Evolutionary conservation across 2,329 filamentous ascomycete species (phyloP).

Genomic region (Dactylonectria macrodidyma): DNA sequence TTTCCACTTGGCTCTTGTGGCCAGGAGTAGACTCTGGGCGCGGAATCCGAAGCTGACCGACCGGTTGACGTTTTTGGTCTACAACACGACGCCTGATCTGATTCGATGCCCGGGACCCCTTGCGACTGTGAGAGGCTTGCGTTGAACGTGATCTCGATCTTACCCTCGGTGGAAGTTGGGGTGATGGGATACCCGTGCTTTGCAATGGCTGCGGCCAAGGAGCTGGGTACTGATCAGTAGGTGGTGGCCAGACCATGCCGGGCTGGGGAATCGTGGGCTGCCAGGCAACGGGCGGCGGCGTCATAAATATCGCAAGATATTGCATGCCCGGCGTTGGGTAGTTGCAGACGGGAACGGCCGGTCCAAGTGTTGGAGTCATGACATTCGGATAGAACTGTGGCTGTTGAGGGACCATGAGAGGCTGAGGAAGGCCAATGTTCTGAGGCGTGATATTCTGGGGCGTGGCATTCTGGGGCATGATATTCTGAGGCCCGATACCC

Average conservation of each 20-base stretch:
- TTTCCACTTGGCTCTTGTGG: conserved; percentile 1
- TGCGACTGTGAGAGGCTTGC: background rate
- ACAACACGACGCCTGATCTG: background rate
- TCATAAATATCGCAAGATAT: conserved; percentile 1
- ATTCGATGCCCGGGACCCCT: background rate
- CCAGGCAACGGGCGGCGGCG: background rate
- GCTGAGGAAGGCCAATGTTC: background rate
- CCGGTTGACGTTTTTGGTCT: background rate
- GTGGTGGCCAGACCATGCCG: background rate
- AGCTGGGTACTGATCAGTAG: background rate
- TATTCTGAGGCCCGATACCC: too few species aligned
- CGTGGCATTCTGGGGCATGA: too few species aligned
- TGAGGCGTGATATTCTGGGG: background rate
- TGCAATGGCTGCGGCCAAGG: background rate
- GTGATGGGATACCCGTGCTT: background rate
- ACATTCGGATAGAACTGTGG: background rate
- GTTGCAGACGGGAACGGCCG: background rate
- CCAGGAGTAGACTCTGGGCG: background rate
- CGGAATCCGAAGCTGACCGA: background rate
- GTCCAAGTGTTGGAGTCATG: background rate
- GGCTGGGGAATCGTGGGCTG: background rate
- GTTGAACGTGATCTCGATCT: background rate
- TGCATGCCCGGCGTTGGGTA: background rate
- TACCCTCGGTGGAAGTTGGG: background rate
- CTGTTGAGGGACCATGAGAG: too few species aligned